Percentiles rank a stretch among this genome's conserved stretches.
phyloP scores from a whole-genome alignment of 1,284 basidiomycete genomes.

The Athelia sp. region DNA sequence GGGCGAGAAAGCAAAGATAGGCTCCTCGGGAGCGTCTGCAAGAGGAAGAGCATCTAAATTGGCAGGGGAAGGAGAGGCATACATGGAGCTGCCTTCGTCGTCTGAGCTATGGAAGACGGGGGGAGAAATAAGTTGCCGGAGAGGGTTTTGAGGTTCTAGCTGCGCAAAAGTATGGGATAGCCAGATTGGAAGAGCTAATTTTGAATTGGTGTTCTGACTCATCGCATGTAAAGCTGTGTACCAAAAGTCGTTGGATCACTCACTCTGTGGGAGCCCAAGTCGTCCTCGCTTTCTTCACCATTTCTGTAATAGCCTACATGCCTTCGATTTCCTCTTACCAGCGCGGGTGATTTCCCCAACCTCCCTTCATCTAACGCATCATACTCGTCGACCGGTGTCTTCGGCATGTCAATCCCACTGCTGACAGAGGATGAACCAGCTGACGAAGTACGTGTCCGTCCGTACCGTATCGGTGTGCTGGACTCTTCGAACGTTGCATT shows the following conservation, averaged over 20 bases:
- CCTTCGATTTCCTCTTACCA: conserved; percentile 34
- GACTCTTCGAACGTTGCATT: conserved; percentile 25
- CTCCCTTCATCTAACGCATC: conserved; percentile 24
- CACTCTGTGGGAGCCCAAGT: too few species aligned
- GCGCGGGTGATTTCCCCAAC: conserved; percentile 34
- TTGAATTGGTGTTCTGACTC: background rate
- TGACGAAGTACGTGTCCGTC: conserved; percentile 28
- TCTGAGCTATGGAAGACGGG: conserved; percentile 3
- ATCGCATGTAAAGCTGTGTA: background rate
- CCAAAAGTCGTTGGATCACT: background rate
- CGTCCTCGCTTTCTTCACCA: background rate
- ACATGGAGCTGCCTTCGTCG: background rate
- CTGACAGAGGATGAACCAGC: conserved; percentile 41
- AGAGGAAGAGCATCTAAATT: background rate
- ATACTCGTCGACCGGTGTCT: conserved; percentile 39
- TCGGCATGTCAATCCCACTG: conserved; percentile 31
- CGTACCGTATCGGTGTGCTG: conserved; percentile 12
- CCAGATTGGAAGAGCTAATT: conserved; percentile 37
- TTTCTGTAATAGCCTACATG: background rate
- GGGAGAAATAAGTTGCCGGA: conserved; percentile 36
- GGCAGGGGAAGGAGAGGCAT: background rate
- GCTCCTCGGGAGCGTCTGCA: background rate
- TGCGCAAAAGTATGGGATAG: conserved; percentile 36
- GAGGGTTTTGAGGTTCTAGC: conserved; percentile 37
- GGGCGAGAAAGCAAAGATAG: conserved; percentile 1